These are phyloP conservation scores for Candida parachauliodes DNA, from an alignment of 805 yeast genomes.

Conservation along the genomic window DNA sequence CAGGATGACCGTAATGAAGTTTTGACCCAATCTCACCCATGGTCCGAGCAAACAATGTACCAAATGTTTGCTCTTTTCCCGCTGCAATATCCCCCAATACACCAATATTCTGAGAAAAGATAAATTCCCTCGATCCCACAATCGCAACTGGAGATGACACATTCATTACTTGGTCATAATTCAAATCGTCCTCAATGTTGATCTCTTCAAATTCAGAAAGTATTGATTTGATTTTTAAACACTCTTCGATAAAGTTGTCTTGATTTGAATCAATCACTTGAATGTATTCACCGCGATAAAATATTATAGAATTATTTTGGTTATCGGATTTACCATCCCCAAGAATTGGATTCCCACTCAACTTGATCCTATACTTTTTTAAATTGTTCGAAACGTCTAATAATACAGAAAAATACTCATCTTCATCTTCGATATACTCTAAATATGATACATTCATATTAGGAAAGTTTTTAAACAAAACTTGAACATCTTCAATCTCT, in stretches of 20 bases:
- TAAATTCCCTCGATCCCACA: constrained; percentile 92
- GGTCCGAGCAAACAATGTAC: constrained; percentile 91
- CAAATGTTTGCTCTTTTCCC: constrained; percentile 95
- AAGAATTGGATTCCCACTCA: constrained; percentile 90
- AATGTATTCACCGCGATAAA: constrained; percentile 89
- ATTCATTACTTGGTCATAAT: constrained; percentile 40
- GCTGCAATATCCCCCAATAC: constrained; percentile 95
- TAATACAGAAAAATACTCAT: constrained; percentile 60
- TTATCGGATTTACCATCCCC: constrained; percentile 98
- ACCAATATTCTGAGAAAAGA: constrained; percentile 90
- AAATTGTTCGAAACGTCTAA: constrained; percentile 24
- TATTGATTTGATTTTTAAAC: constrained; percentile 83
- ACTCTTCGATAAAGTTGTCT: constrained; percentile 92
- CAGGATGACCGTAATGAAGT: constrained; percentile 95
- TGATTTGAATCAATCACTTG: constrained; percentile 96
- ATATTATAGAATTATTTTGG: constrained; percentile 83
- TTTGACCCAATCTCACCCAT: constrained; percentile 93
- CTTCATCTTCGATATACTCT: constrained; percentile 39
- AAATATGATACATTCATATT: constrained; percentile 54
- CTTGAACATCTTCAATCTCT: constrained; percentile 58
- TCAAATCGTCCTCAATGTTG: constrained; percentile 48
- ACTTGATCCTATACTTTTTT: constrained; percentile 52
- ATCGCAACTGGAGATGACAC: constrained; percentile 62
- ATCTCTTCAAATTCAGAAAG: constrained; percentile 89
- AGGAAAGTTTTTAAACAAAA: constrained; percentile 73